Conservation (phyloP, 2,329 filamentous ascomycete genomes). For the Pyrenophora seminiperda region DNA sequence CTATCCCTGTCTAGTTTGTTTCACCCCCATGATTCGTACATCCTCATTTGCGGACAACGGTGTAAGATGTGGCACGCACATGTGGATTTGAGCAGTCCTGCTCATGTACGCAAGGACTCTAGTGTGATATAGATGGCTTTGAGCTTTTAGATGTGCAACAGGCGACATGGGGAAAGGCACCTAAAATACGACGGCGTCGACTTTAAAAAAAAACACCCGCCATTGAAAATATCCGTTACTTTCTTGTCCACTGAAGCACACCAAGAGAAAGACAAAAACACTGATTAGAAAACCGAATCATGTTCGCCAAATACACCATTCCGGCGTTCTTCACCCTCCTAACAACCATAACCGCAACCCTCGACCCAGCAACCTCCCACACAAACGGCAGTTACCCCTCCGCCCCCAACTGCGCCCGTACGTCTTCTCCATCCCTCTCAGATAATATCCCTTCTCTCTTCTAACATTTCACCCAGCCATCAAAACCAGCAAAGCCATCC, state of each 20-base stretch:
- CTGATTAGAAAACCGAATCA: background rate
- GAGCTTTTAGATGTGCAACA: background rate
- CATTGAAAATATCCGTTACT: background rate
- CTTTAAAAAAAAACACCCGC: background rate
- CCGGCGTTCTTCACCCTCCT: conserved; percentile 18
- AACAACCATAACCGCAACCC: conserved; percentile 38
- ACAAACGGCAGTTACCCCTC: conserved; percentile 44
- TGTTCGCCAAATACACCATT: conserved; percentile 6
- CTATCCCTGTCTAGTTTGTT: conserved; percentile 6
- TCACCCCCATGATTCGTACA: background rate
- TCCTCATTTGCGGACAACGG: background rate
- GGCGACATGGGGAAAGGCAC: background rate
- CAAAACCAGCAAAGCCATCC: conserved; percentile 46
- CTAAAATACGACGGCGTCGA: background rate
- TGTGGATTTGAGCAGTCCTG: conserved; percentile 1
- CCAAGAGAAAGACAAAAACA: too few species aligned
- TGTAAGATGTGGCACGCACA: conserved; percentile 1
- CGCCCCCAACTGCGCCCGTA: conserved; percentile 32
- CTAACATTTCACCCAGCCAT: conserved; percentile 18
- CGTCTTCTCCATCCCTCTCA: background rate
- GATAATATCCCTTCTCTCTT: too few species aligned
- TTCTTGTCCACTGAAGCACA: too few species aligned
- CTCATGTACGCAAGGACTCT: background rate
- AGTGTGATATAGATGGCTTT: background rate
- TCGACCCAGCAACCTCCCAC: conserved; percentile 47